Conservation (phyloP, 768 basidiomycete genomes). For the Hericium alpestre region DNA sequence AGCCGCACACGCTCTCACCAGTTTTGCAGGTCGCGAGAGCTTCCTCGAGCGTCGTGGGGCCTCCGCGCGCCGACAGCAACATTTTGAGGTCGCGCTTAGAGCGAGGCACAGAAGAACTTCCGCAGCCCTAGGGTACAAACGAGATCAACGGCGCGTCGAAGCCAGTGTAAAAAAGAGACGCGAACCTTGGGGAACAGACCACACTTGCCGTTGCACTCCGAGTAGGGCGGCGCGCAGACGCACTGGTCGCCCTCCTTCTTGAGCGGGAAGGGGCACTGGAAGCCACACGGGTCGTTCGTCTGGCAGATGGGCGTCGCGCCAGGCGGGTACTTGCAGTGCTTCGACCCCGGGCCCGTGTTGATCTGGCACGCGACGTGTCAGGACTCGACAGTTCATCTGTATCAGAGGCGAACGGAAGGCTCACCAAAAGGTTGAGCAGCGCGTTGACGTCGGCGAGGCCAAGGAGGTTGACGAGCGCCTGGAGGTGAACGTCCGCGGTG, state of each 20-base stretch:
- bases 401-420: neutral
- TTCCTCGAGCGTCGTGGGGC: constrained; percentile 20
- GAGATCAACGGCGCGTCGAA: neutral
- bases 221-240: constrained; percentile 26
- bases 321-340: constrained; percentile 24
- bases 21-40: constrained; percentile 21
- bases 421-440: constrained; percentile 17
- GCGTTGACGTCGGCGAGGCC: constrained; percentile 4
- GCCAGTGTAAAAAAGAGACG: neutral
- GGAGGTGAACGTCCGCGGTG: constrained; percentile 3
- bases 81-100: constrained; percentile 8
- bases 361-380: constrained; percentile 21
- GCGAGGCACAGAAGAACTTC: constrained; percentile 24
- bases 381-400: neutral
- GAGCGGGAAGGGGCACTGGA: constrained; percentile 23
- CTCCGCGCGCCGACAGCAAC: constrained; percentile 1
- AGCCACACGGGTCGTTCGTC: constrained; percentile 25
- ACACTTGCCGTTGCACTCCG: constrained; percentile 33
- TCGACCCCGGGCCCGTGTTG: constrained; percentile 20
- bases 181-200: constrained; percentile 10
- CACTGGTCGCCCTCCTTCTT: constrained; percentile 22
- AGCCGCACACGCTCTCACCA: constrained; percentile 27
- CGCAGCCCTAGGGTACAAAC: constrained; percentile 25
- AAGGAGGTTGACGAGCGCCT: constrained; percentile 3
- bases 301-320: constrained; percentile 24